Evolutionary conservation across 768 basidiomycete genomes (phyloP), one percentile per base, ranked within the genome.

Genomic region (Russula lepida): DNA sequence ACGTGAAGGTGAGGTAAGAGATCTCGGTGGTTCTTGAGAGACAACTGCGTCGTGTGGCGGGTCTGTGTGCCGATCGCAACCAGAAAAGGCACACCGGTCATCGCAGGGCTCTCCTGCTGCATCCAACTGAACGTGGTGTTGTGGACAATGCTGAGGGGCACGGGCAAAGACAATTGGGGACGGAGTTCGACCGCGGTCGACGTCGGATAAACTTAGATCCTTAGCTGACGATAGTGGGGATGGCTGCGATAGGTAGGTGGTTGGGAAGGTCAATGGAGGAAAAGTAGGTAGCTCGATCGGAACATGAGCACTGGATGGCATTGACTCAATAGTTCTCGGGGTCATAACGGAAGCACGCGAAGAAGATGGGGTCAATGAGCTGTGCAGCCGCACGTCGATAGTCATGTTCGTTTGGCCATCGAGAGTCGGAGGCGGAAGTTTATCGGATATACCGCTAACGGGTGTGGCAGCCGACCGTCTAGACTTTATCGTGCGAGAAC

Each of bases 121-220:
- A 25, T 28, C 41, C 19, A 23, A n/a, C 44, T 53, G 39, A 21
- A 32, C 17, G 21, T 25, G 23, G 19, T 21, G 23, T 4, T 51
- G 35, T 2, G 51, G 5, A 28, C 35, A 43, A 13, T 48, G 46
- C 13, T 30, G 4, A 39, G 23, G 51, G n/a, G 33, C 49, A 27
- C 54, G 44, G 37, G 64, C 61, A 39, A 65, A 65, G 2, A 58
- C 27, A 39, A 65, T 65, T 17, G 64, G 64, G 9, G 64, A 65
- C 6, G 64, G 62, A 2, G 58, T 59, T 21, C 55, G 37, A 17
- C 48, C 30, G 50, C 64, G 61, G 19, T 35, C 43, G 43, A 50
- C 23, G 48, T 57, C 49, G 21, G n/a, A 25, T 35, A 41, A 39
- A 43, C 30, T 35, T 23, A 7, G 19, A 15, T 39, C 44, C 12